These are phyloP conservation scores for Coleophoma crateriformis DNA, from an alignment of 2,329 filamentous ascomycete species.

Conservation along the genomic window DNA sequence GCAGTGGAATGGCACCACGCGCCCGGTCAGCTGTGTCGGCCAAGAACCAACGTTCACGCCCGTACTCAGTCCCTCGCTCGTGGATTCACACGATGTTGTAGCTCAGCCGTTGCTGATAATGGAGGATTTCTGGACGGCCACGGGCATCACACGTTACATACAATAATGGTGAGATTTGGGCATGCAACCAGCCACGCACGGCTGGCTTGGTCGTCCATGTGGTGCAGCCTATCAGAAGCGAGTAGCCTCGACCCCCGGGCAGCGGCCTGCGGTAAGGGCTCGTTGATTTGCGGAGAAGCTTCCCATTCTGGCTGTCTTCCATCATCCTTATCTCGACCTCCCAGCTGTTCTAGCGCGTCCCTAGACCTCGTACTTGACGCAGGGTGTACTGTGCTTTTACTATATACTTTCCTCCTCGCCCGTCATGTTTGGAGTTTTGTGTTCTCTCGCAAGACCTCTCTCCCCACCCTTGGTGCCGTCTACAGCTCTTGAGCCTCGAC, in stretches of 20 bases:
- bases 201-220: not conserved
- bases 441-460: no score
- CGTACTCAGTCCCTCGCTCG: not conserved
- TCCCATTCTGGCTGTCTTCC: not conserved
- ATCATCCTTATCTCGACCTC: not conserved
- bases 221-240: not conserved
- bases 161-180: not conserved
- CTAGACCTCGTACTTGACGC: no score
- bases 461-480: no score
- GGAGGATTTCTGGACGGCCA: not conserved
- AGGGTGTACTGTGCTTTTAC: no score
- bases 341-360: no score
- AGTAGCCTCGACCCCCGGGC: not conserved
- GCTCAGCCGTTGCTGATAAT: not conserved
- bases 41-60: no score
- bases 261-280: not conserved
- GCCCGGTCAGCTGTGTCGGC: not conserved
- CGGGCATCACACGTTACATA: conserved; percentile 1
- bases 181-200: not conserved
- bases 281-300: conserved; percentile 1
- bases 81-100: not conserved
- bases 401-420: no score
- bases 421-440: no score
- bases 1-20: not conserved
- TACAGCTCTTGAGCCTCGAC: no score